Base-by-base conservation (phyloP, 1,284 basidiomycete genomes). In the Boletus mariae region DNA sequence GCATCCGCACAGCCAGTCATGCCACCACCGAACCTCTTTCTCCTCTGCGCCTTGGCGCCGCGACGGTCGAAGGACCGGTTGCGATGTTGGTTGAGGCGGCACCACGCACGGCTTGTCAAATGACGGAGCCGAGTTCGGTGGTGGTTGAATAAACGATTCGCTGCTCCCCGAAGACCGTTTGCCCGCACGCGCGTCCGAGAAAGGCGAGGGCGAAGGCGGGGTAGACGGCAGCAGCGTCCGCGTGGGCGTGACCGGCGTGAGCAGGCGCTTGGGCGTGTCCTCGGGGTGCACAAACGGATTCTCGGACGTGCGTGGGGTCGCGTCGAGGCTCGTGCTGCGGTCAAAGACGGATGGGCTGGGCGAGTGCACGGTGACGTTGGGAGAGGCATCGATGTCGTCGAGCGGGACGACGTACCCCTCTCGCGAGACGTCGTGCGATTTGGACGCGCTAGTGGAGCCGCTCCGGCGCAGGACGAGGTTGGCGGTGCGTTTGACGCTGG, bases 1-100 rank as follows among this genome's bases (percentile, higher is more conserved):
- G 59, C 86, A 89, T 9, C 88, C 87, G 65, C 88, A 90, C 57
- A 90, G 66, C 86, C 86, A 88, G 49, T 90, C 88, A 61, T 89
- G 87, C 87, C 87, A 90, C 87, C 87, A 90, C 54, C 79, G 73
- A 25, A 75, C 71, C 52, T 71, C 70, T 11, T 69, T 51, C 28
- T 57, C 64, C 32, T 67, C 65, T 10, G 61, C 51, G 25, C 58
- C 57, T 35, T 55, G 20, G 40, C 53, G 54, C 50, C 29, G 52
- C 26, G 32, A 53, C 20, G 64, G 57, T n/a, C 64, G 64, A 20
- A 67, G 54, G 15, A 62, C 63, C 0, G 75, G 77, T 23, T 72
- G 70, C 6, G 73, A 59, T 13, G 73, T 73, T 1, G 75, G 75
- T 45, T 71, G 71, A 15, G 77, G 77, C 5, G 77, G 74, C 52